Evolutionary conservation across 75 land plant genomes (phyloP).

Genomic region (Chamaecyparis obtusa): DNA sequence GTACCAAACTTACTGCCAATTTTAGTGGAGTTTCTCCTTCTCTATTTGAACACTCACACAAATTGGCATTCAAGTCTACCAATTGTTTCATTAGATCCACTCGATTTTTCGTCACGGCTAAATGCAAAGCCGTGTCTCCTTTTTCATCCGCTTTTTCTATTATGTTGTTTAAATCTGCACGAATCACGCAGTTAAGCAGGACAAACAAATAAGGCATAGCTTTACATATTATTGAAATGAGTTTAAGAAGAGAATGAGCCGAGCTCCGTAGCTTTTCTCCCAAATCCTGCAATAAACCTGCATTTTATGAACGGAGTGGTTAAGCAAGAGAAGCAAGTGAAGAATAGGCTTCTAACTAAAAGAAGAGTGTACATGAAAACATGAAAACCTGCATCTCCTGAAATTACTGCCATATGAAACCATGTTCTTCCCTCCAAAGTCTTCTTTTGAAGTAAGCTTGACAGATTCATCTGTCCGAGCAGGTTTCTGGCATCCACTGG

Average conservation of each 20-base stretch:
- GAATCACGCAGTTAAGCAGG: background rate
- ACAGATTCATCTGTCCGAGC: background rate
- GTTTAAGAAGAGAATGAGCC: too few species aligned
- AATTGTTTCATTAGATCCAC: background rate
- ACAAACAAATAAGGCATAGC: background rate
- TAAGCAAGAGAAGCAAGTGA: background rate
- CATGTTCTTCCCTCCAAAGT: background rate
- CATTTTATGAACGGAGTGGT: background rate
- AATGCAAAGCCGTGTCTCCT: background rate
- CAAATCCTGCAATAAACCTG: too few species aligned
- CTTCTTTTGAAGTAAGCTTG: background rate
- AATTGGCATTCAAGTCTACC: background rate
- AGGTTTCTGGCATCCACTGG: background rate
- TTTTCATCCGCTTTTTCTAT: background rate
- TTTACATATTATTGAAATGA: too few species aligned
- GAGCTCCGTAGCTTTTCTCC: too few species aligned
- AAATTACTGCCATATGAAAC: background rate
- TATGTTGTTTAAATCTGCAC: background rate
- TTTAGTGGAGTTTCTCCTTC: too few species aligned
- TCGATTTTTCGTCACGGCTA: background rate
- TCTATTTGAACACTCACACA: too few species aligned
- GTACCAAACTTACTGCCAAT: too few species aligned
- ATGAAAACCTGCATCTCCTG: background rate
- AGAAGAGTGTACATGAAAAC: background rate
- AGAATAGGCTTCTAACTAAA: background rate